phyloP scores from a whole-genome alignment of 139 green algal species.

The Trebouxia sp. region DNA sequence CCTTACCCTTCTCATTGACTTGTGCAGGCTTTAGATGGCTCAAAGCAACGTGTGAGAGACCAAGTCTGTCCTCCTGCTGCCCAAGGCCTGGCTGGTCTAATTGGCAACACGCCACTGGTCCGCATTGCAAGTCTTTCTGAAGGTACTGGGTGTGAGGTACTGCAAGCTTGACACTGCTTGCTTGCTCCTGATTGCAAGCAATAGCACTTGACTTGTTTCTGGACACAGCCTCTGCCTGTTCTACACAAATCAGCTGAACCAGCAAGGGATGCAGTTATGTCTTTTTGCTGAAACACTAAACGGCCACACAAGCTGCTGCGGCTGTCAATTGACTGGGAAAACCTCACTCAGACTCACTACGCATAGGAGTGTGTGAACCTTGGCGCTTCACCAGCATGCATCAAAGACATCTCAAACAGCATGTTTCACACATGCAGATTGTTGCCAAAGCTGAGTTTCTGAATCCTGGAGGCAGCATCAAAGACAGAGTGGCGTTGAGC shows the following conservation, averaged over 20 bases:
- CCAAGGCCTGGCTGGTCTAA: conserved; percentile 59
- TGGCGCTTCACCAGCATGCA: background rate
- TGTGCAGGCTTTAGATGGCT: background rate
- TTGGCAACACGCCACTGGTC: conserved; percentile 87
- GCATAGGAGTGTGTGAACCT: background rate
- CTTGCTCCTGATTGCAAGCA: too few species aligned
- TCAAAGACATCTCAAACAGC: background rate
- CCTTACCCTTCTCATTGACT: background rate
- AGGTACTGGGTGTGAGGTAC: conserved; percentile 80
- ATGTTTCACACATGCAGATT: conserved; percentile 58
- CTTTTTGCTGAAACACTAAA: too few species aligned
- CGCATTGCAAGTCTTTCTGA: conserved; percentile 72
- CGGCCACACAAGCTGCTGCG: too few species aligned
- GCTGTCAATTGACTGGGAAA: background rate
- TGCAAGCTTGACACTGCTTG: too few species aligned
- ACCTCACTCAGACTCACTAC: background rate
- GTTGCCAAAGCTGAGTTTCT: conserved; percentile 90
- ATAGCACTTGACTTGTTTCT: background rate
- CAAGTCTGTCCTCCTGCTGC: background rate
- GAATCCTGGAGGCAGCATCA: conserved; percentile 90
- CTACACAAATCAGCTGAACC: too few species aligned
- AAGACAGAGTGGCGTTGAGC: conserved; percentile 89
- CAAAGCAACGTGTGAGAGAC: background rate
- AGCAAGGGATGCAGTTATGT: too few species aligned
- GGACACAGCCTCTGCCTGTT: too few species aligned